phyloP scores from a whole-genome alignment of 345 rosid species.

The Arabidopsis suecica region DNA sequence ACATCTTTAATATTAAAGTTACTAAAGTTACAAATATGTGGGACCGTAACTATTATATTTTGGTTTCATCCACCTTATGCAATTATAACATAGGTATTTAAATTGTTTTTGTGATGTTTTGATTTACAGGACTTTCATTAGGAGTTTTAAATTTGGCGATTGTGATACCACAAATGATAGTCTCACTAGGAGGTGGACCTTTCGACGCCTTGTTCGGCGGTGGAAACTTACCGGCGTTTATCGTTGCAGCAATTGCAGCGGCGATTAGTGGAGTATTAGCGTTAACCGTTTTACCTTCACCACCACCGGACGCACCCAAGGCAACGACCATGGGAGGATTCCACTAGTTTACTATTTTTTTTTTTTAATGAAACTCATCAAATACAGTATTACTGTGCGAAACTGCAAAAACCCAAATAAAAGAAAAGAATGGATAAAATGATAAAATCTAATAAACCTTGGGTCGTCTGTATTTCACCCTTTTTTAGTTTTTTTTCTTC shows the following conservation, averaged over 20 bases:
- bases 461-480: constrained; percentile 39
- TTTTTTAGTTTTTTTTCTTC: constrained; percentile 9
- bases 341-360: constrained; percentile 37
- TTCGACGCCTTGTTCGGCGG: constrained; percentile 30
- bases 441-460: constrained; percentile 26
- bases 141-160: constrained; percentile 86
- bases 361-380: constrained; percentile 6
- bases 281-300: constrained; percentile 43
- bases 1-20: background rate
- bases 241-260: constrained; percentile 32
- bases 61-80: no score
- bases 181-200: constrained; percentile 42
- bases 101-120: background rate
- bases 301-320: constrained; percentile 35
- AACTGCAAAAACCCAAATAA: constrained; percentile 22
- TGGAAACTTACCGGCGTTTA: constrained; percentile 43
- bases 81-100: background rate
- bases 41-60: background rate
- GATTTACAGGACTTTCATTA: constrained; percentile 71
- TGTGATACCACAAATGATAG: constrained; percentile 71
- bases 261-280: constrained; percentile 42
- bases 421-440: constrained; percentile 7
- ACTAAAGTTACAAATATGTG: background rate
- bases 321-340: constrained; percentile 35
- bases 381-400: constrained; percentile 33